Evolutionary conservation across 768 basidiomycete species (phyloP).

Genomic region (Harrya chromipes): DNA sequence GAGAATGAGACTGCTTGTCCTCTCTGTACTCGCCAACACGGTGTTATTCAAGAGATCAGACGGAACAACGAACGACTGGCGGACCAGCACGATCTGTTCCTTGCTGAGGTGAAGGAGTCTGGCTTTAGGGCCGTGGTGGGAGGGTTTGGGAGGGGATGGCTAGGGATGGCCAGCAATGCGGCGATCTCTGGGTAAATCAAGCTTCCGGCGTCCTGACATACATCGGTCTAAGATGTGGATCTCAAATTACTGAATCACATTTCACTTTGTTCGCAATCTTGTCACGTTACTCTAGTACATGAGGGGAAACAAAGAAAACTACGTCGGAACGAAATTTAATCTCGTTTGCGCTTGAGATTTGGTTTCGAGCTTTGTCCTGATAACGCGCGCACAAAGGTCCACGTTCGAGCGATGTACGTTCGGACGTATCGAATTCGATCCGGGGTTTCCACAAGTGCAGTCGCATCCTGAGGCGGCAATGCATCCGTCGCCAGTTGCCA

Average conservation of each 20-base stretch:
- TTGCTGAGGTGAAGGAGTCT: slow-evolving; percentile 66
- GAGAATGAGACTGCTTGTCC: slow-evolving; percentile 84
- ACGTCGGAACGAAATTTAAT: slow-evolving; percentile 7
- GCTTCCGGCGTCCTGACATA: not conserved
- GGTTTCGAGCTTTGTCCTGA: slow-evolving; percentile 29
- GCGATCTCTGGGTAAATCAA: slow-evolving; percentile 1
- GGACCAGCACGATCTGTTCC: slow-evolving; percentile 77
- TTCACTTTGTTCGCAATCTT: not conserved
- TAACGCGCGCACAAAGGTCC: slow-evolving; percentile 51
- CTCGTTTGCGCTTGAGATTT: slow-evolving; percentile 52
- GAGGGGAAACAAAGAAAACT: not conserved
- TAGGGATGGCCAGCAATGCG: slow-evolving; percentile 27
- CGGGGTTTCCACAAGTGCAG: slow-evolving; percentile 70
- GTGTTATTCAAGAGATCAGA: slow-evolving; percentile 86
- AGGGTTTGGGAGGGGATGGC: slow-evolving; percentile 65
- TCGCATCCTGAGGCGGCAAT: slow-evolving; percentile 61
- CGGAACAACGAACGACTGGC: slow-evolving; percentile 81
- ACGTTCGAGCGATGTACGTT: slow-evolving; percentile 64
- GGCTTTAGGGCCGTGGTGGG: slow-evolving; percentile 71
- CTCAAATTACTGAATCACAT: not conserved
- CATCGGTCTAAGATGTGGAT: not conserved
- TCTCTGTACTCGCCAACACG: slow-evolving; percentile 55
- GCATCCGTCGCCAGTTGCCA: slow-evolving; percentile 71
- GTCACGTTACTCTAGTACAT: not conserved
- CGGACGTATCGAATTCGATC: slow-evolving; percentile 71